These are phyloP conservation scores for Eremothecium sinecaudum DNA, from an alignment of 1,139 yeast species.

Conservation along the genomic window DNA sequence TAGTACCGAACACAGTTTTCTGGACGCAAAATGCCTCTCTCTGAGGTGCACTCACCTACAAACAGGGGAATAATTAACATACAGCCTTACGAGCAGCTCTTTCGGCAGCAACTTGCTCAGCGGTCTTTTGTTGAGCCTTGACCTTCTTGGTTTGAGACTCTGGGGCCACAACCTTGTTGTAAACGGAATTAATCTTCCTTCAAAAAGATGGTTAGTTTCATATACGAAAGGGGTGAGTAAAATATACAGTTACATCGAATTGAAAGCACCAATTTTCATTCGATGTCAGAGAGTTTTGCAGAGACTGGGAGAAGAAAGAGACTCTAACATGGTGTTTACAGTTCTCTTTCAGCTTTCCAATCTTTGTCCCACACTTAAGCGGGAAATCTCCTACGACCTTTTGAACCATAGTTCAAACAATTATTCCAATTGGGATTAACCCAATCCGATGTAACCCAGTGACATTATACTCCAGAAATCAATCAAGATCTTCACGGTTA, in stretches of 20 bases:
- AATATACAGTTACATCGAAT: constrained; percentile 30
- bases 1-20: constrained; percentile 10
- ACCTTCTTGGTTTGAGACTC: constrained; percentile 95
- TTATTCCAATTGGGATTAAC: too few relatives aligned
- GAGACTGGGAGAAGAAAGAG: constrained; percentile 23
- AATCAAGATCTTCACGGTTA: too few relatives aligned
- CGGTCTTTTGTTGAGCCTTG: constrained; percentile 80
- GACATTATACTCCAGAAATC: too few relatives aligned
- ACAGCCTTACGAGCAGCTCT: constrained; percentile 82
- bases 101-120: constrained; percentile 82
- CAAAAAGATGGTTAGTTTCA: constrained; percentile 15
- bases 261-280: constrained; percentile 32
- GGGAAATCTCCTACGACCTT: constrained; percentile 27
- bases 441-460: too few relatives aligned
- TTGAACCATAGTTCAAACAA: too few relatives aligned
- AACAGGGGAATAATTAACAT: constrained; percentile 37
- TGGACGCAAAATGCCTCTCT: constrained; percentile 2
- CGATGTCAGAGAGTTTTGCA: constrained; percentile 28
- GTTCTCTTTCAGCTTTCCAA: constrained; percentile 8
- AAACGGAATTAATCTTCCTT: constrained; percentile 8
- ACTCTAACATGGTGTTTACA: constrained; percentile 16
- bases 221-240: constrained; percentile 5
- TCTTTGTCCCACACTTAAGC: constrained; percentile 20
- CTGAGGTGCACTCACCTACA: constrained; percentile 13
- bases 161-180: constrained; percentile 48